These are phyloP conservation scores for Porogramme epimiltina DNA, from an alignment of 1,284 basidiomycete genomes.

Conservation along the genomic window DNA sequence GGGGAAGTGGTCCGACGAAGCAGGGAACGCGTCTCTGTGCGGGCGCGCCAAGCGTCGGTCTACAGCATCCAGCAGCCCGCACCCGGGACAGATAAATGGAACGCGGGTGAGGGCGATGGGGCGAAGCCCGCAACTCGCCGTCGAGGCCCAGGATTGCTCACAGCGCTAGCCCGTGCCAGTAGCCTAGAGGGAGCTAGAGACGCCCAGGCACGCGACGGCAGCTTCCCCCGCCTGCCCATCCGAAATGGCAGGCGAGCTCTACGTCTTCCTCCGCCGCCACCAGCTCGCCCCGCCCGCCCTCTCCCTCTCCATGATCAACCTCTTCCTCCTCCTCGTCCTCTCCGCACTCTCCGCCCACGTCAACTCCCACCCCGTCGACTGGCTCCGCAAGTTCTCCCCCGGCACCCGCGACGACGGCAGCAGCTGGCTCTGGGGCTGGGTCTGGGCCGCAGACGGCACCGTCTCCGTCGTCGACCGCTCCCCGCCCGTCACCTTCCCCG, in stretches of 20 bases:
- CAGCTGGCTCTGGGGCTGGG: constrained; percentile 46
- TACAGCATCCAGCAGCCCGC: too few relatives aligned
- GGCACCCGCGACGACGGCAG: constrained; percentile 29
- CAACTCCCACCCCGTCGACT: constrained; percentile 26
- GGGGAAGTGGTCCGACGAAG: neutral
- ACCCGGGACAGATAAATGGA: neutral
- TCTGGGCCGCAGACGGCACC: constrained; percentile 75
- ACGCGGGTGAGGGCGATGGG: neutral
- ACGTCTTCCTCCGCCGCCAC: neutral
- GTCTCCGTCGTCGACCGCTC: constrained; percentile 76
- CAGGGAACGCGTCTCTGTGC: neutral
- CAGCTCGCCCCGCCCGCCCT: neutral
- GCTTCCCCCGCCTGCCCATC: neutral
- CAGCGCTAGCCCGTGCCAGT: too few relatives aligned
- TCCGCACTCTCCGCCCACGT: constrained; percentile 15
- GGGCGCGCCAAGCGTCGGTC: neutral
- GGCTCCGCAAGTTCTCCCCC: constrained; percentile 31
- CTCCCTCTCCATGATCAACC: constrained; percentile 22
- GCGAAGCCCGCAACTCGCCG: neutral
- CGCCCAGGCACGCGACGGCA: neutral
- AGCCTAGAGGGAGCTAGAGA: neutral
- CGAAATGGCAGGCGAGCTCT: constrained; percentile 1
- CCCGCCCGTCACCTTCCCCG: constrained; percentile 64
- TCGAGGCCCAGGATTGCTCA: neutral
- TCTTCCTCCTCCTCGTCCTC: constrained; percentile 21